Base-by-base conservation (phyloP, 2,329 filamentous ascomycete genomes). In the Aureobasidium lini region DNA sequence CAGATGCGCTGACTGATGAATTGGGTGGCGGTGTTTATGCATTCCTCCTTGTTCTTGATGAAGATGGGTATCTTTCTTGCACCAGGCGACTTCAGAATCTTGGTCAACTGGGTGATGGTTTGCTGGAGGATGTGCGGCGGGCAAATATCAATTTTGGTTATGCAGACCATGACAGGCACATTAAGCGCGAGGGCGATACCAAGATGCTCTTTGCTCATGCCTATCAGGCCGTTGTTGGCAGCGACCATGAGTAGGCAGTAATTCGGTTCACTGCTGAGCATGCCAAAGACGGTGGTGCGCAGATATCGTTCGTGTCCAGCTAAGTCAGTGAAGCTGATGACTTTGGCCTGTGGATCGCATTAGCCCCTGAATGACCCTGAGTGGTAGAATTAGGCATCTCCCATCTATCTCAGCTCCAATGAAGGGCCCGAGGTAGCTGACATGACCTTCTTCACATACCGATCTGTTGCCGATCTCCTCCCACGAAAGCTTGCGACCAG, bases 211-310 rank as follows among this genome's bases (percentile, higher is more conserved):
- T 95, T 95, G 74, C 90, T 95, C 94, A 97, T 99, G 18, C 94
- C 94, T 48, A 97, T 89, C 47, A 99, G 79, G 3, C 94, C 94
- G 70, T 99, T 97, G 68, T 99, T 99, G 16, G 94, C 94, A 11
- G 94, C 94, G 0, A 99, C 94, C 94, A 99, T 99, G 49, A 99
- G 83, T 31, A 99, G 76, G 71, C 94, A 97, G 77, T 97, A 99
- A 70, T 97, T 96, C 0, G 94, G 94, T 76, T 91, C 95, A 74
- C 90, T 95, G 59, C 90, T 95, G 28, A 99, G 77, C 65, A 99
- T 81, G 1, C 94, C 94, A 70, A 99, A 99, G 29, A 99, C 93
- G 0, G 94, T 99, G 1, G 94, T 99, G 36, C 94, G 85, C 52
- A 99, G 79, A 71, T 99, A 99, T 53, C 90, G 85, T 77, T 97